These are phyloP conservation scores for Phytophthora ramorum DNA, from an alignment of 352 stramenopile species.

Conservation along the genomic window DNA sequence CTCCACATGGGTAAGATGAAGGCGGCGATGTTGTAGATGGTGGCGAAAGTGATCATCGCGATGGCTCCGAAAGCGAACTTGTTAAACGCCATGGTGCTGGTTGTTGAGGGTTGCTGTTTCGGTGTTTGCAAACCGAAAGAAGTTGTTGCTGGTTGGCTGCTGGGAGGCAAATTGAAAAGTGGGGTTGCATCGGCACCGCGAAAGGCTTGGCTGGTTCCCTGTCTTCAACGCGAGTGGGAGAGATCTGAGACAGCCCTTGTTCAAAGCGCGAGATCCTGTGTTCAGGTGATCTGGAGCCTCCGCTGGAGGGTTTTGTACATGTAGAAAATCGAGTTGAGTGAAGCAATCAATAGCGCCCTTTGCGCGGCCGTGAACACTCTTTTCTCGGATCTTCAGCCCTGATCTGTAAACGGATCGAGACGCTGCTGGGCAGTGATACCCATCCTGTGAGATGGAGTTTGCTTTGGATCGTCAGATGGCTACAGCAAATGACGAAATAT, in stretches of 20 bases:
- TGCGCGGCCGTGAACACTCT: not conserved
- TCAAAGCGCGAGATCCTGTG: not conserved
- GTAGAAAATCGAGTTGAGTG: not conserved
- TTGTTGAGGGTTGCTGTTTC: not conserved
- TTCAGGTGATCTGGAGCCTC: not conserved
- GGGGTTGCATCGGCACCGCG: not conserved
- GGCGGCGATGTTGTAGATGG: slow-evolving; percentile 27
- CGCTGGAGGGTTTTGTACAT: not conserved
- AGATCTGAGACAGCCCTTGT: not conserved
- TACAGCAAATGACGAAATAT: no score
- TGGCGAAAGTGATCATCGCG: slow-evolving; percentile 21
- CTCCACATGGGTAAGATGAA: slow-evolving; percentile 29
- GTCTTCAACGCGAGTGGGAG: not conserved
- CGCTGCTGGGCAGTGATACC: not conserved
- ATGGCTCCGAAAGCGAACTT: slow-evolving; percentile 27
- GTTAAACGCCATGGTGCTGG: not conserved
- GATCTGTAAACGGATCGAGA: not conserved
- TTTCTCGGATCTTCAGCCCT: not conserved
- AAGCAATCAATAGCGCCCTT: not conserved
- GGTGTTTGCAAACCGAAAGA: not conserved
- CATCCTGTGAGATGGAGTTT: not conserved
- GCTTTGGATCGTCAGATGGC: no score
- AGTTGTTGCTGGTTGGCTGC: not conserved
- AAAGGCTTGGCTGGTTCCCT: not conserved
- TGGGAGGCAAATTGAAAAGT: not conserved